phyloP scores from a whole-genome alignment of 2,329 filamentous ascomycete genomes.

The Plenodomus tracheiphilus region DNA sequence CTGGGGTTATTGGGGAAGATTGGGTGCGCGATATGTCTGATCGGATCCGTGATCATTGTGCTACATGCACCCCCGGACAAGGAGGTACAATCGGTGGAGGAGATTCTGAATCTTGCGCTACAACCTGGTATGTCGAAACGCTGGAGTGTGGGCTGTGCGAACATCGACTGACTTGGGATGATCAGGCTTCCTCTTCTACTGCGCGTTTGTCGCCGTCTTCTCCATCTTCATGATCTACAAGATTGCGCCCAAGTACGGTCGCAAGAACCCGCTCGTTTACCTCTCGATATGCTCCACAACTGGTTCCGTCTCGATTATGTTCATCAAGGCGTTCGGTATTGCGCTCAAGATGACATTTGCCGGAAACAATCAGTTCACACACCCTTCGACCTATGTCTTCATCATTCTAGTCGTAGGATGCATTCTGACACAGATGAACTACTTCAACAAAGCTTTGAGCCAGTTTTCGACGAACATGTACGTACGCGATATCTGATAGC shows the following conservation, averaged over 20 bases:
- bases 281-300: slow-evolving; percentile 98
- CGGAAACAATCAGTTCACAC: slow-evolving; percentile 92
- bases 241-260: slow-evolving; percentile 85
- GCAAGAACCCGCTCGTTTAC: slow-evolving; percentile 93
- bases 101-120: slow-evolving; percentile 88
- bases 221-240: slow-evolving; percentile 95
- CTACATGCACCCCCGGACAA: slow-evolving; percentile 94
- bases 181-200: slow-evolving; percentile 87
- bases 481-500: slow-evolving; percentile 42
- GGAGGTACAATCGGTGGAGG: slow-evolving; percentile 86
- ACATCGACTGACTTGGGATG: slow-evolving; percentile 12
- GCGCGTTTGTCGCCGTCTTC: slow-evolving; percentile 76
- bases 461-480: slow-evolving; percentile 98
- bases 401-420: slow-evolving; percentile 90
- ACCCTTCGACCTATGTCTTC: slow-evolving; percentile 96
- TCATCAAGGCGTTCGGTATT: slow-evolving; percentile 97
- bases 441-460: slow-evolving; percentile 97
- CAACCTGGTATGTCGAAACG: slow-evolving; percentile 69
- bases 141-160: not conserved
- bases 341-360: slow-evolving; percentile 92
- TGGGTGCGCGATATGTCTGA: slow-evolving; percentile 92
- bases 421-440: slow-evolving; percentile 99
- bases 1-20: slow-evolving; percentile 90
- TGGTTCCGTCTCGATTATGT: slow-evolving; percentile 97
- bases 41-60: slow-evolving; percentile 96